Conservation (phyloP, 1,139 yeast species). For the Suhomyces wounanorum region DNA sequence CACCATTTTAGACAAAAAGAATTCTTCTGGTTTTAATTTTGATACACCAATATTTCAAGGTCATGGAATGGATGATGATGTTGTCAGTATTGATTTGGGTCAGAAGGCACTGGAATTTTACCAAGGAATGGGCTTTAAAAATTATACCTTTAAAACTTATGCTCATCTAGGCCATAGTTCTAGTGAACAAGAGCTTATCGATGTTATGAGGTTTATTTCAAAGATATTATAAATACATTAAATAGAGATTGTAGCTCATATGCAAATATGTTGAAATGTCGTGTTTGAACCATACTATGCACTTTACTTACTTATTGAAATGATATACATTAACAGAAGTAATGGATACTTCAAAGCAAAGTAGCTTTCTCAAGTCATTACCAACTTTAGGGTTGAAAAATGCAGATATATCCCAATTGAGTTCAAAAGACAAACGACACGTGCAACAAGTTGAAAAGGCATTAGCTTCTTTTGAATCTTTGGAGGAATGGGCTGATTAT, state of each 20-base stretch:
- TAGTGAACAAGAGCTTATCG: constrained; percentile 63
- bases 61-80: constrained; percentile 79
- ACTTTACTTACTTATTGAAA: neutral
- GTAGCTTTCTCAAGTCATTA: neutral
- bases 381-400: constrained; percentile 3
- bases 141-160: constrained; percentile 60
- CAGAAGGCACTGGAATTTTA: constrained; percentile 48
- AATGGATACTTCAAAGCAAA: neutral
- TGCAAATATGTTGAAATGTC: too few species aligned
- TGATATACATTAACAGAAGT: neutral
- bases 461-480: constrained; percentile 74
- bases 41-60: constrained; percentile 84
- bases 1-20: constrained; percentile 32
- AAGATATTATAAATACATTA: constrained; percentile 4
- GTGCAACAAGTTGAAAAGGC: constrained; percentile 70
- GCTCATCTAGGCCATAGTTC: constrained; percentile 69
- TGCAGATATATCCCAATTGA: constrained; percentile 17
- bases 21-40: constrained; percentile 39
- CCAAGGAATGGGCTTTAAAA: constrained; percentile 50
- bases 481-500: constrained; percentile 98
- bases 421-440: constrained; percentile 69
- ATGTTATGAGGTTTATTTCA: constrained; percentile 55
- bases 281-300: neutral
- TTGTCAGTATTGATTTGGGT: constrained; percentile 57
- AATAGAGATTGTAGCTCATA: too few species aligned